Percentiles rank a stretch among this genome's conserved stretches.
Evolutionary conservation across 2,329 filamentous ascomycete species (phyloP).

Genomic region (Exophiala sp.): DNA sequence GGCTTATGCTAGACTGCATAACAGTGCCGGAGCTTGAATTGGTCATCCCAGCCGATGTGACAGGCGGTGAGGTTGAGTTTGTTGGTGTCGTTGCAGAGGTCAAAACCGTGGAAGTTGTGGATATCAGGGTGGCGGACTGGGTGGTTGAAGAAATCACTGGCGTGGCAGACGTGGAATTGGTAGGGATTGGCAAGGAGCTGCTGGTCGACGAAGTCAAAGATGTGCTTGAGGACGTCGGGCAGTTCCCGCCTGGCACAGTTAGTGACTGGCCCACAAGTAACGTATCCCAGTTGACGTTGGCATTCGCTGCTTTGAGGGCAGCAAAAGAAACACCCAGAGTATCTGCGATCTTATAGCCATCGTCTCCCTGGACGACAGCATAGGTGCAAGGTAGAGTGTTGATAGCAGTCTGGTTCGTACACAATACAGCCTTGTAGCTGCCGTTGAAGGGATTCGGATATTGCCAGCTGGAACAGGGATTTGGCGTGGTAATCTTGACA

Average conservation of each 20-base stretch:
- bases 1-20: background rate
- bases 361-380: constrained; percentile 23
- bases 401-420: constrained; percentile 25
- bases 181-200: background rate
- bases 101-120: background rate
- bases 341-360: constrained; percentile 24
- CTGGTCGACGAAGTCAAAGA: constrained; percentile 4
- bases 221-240: constrained; percentile 12
- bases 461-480: constrained; percentile 74
- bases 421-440: constrained; percentile 70
- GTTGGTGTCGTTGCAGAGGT: background rate
- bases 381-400: constrained; percentile 22
- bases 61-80: background rate
- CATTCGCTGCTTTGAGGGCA: constrained; percentile 19
- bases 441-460: constrained; percentile 70
- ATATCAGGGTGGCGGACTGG: constrained; percentile 1
- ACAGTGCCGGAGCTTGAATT: constrained; percentile 4
- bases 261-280: constrained; percentile 21
- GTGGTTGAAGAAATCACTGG: background rate
- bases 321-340: constrained; percentile 21
- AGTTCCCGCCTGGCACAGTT: constrained; percentile 19
- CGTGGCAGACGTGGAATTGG: background rate
- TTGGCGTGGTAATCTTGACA: constrained; percentile 66
- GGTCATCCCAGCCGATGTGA: background rate
- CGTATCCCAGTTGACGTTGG: constrained; percentile 24